Base-by-base conservation (phyloP, 768 basidiomycete genomes). In the Boletus rubescentipes region DNA sequence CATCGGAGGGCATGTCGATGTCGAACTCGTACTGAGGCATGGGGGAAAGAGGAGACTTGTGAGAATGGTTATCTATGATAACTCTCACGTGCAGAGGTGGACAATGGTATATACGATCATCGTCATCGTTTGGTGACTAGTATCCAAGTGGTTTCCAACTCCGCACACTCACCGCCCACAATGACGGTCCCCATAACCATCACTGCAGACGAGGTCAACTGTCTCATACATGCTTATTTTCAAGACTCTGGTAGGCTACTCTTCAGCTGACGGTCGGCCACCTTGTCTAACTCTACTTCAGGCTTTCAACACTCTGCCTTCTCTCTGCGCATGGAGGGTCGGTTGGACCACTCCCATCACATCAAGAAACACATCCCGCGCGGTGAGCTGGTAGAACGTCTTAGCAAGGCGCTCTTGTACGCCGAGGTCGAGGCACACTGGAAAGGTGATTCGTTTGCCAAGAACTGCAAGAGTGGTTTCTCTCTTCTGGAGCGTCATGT, bases 301-400 rank as follows among this genome's bases (percentile, higher is more conserved):
- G 91, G 91, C 50, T 90, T 93, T 65, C 77, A 79, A 34, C 91
- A 93, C 65, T 83, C 90, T 30, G 90, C 91, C 7, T 93, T 89
- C 69, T 79, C 84, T n/a, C 75, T 93, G 30, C 83, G 84, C 44
- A 83, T 82, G 66, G 91, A 93, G 68, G 82, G 79, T 21, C 81
- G 81, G 36, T 77, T 93, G 45, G 86, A 91, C 51, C 78, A 78
- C 55, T 87, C 88, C 3, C 79, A 85, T 41, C 77, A 84, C 58
- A 79, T 85, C 54, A 76, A 79, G 58, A 88, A 86, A 64, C 86
- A 89, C 55, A 85, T 93, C 47, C 86, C 85, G 23, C 83, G 90
- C 18, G 91, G 91, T 11, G 89, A 92, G 66, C 79, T 93, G 23
- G 75, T 91, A 37, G 89, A 93, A 52, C 82, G 92, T 21, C 80